phyloP scores from a whole-genome alignment of 192 early-diverging fungal genomes.

The Chytriomyces confervae region DNA sequence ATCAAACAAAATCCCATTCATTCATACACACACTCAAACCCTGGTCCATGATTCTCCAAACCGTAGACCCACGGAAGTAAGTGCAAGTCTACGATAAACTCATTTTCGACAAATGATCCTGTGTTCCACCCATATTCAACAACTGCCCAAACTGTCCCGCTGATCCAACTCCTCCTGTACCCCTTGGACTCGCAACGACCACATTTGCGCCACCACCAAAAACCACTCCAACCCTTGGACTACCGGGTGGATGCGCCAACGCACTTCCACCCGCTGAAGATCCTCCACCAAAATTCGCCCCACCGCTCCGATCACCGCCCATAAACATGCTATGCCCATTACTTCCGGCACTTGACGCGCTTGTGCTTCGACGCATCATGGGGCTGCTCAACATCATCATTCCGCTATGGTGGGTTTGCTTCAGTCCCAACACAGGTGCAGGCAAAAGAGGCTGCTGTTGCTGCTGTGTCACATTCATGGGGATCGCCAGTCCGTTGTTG shows the following conservation, averaged over 20 bases:
- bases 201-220: conserved; percentile 28
- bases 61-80: not conserved
- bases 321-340: not conserved
- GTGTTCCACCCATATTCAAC: conserved; percentile 50
- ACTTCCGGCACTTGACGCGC: not conserved
- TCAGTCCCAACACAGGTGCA: conserved; percentile 31
- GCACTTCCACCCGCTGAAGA: not conserved
- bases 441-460: conserved; percentile 21
- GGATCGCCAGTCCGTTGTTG: not conserved
- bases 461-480: not conserved
- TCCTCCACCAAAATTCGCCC: not conserved
- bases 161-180: not conserved
- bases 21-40: too few relatives aligned
- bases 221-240: conserved; percentile 32
- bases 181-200: conserved; percentile 26
- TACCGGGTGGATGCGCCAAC: conserved; percentile 9
- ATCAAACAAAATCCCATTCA: too few relatives aligned
- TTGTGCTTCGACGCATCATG: conserved; percentile 10
- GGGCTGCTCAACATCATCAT: conserved; percentile 10
- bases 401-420: not conserved
- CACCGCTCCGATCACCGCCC: conserved; percentile 3
- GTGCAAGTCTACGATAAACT: conserved; percentile 20
- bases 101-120: conserved; percentile 49
- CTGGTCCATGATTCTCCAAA: too few relatives aligned
- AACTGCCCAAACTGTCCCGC: conserved; percentile 35